phyloP scores from a whole-genome alignment of 306 rosid genomes.

The Biancaea sappan region DNA sequence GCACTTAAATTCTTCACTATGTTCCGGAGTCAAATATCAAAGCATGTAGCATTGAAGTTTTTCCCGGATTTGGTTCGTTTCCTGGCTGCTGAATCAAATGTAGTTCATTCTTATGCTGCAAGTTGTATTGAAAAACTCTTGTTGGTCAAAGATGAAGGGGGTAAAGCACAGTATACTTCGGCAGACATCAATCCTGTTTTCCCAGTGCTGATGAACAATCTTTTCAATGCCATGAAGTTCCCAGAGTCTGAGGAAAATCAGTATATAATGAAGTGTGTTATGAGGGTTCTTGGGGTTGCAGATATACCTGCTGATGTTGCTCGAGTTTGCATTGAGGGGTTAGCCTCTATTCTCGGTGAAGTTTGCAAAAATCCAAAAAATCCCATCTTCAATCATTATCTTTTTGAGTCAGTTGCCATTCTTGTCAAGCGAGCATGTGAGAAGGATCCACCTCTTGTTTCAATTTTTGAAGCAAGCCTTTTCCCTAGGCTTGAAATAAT shows the following conservation, averaged over 20 bases:
- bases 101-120: conserved; percentile 93
- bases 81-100: conserved; percentile 77
- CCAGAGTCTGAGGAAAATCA: conserved; percentile 90
- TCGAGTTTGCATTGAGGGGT: conserved; percentile 57
- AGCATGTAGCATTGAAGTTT: conserved; percentile 53
- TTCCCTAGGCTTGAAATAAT: conserved; percentile 81
- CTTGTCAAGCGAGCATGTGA: conserved; percentile 81
- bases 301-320: conserved; percentile 67
- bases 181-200: conserved; percentile 66
- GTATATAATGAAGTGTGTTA: conserved; percentile 86
- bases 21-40: conserved; percentile 78
- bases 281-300: conserved; percentile 85
- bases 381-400: conserved; percentile 83
- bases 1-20: conserved; percentile 80
- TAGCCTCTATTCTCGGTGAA: conserved; percentile 68
- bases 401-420: conserved; percentile 86
- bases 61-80: conserved; percentile 75
- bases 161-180: conserved; percentile 55
- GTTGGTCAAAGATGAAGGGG: conserved; percentile 79
- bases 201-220: conserved; percentile 67
- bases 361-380: conserved; percentile 90
- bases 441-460: conserved; percentile 63
- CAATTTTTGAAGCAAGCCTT: conserved; percentile 70
- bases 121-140: conserved; percentile 90
- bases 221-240: conserved; percentile 72